phyloP scores from a whole-genome alignment of 202 grass and related monocot genomes.

The Panicum hallii region DNA sequence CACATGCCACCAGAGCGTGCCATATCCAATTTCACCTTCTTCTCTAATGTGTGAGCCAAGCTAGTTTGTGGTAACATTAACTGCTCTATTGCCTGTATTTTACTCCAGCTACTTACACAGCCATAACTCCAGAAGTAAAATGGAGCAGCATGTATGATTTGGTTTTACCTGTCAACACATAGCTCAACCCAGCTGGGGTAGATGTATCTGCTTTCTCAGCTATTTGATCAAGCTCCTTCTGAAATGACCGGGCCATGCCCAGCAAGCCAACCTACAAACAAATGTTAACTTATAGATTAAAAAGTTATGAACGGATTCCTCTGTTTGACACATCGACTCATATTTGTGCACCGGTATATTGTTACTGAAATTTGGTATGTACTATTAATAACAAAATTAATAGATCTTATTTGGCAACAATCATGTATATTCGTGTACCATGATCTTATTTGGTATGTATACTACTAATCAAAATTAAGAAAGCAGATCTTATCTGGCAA shows the following conservation, averaged over 20 bases:
- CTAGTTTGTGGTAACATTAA: neutral
- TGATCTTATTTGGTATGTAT: neutral
- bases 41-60: neutral
- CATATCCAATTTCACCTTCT: neutral
- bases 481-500: neutral
- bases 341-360: neutral
- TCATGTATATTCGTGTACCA: neutral
- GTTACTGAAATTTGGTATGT: neutral
- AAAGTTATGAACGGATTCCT: neutral
- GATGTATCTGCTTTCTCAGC: conserved; percentile 96
- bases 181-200: conserved; percentile 86
- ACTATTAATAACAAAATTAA: neutral
- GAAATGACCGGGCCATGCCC: conserved; percentile 96
- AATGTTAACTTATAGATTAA: conserved; percentile 35
- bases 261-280: conserved; percentile 86
- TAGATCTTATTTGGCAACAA: neutral
- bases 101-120: neutral
- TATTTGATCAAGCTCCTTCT: conserved; percentile 95
- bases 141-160: conserved; percentile 30
- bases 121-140: conserved; percentile 12
- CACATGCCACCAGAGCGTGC: neutral
- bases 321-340: neutral
- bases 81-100: neutral
- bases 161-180: conserved; percentile 79
- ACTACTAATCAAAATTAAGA: neutral